Evolutionary conservation across 2,329 filamentous ascomycete genomes (phyloP).

Genomic region (Alternaria rosae): DNA sequence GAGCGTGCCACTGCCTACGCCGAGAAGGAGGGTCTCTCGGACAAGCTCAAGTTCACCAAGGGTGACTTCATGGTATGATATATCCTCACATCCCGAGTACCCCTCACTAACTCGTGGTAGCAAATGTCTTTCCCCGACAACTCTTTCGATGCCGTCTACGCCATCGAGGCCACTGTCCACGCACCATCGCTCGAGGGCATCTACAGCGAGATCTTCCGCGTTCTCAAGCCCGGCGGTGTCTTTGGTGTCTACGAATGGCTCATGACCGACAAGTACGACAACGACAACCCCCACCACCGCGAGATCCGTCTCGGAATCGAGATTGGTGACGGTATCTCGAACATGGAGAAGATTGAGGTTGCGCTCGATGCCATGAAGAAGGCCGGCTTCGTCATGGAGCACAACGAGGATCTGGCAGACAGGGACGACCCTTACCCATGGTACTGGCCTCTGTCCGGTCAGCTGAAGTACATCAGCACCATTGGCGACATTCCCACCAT

Average conservation of each 20-base stretch:
- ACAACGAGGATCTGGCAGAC: constrained; percentile 86
- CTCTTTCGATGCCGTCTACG: constrained; percentile 93
- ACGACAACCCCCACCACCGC: constrained; percentile 83
- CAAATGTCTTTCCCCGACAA: constrained; percentile 96
- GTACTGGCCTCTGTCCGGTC: constrained; percentile 92
- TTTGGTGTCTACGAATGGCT: constrained; percentile 99
- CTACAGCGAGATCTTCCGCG: constrained; percentile 92
- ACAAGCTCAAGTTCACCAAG: constrained; percentile 88
- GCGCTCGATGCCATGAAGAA: constrained; percentile 82
- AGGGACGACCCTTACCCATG: constrained; percentile 79
- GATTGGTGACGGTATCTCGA: constrained; percentile 93
- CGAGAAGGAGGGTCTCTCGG: constrained; percentile 76
- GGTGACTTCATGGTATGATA: constrained; percentile 86
- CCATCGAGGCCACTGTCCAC: constrained; percentile 96
- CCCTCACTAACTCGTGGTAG: constrained; percentile 50
- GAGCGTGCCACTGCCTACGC: constrained; percentile 89
- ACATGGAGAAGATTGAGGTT: constrained; percentile 90
- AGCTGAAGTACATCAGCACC: constrained; percentile 83
- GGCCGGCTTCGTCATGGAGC: constrained; percentile 83
- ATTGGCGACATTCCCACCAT: constrained; percentile 82
- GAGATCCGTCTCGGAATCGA: constrained; percentile 94
- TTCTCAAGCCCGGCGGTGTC: constrained; percentile 92
- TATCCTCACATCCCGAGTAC: neutral
- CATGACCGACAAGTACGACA: constrained; percentile 96
- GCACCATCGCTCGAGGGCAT: constrained; percentile 89